Percentiles rank a stretch among this genome's conserved stretches.
phyloP scores from a whole-genome alignment of 1,284 basidiomycete species.

The Malassezia japonica region DNA sequence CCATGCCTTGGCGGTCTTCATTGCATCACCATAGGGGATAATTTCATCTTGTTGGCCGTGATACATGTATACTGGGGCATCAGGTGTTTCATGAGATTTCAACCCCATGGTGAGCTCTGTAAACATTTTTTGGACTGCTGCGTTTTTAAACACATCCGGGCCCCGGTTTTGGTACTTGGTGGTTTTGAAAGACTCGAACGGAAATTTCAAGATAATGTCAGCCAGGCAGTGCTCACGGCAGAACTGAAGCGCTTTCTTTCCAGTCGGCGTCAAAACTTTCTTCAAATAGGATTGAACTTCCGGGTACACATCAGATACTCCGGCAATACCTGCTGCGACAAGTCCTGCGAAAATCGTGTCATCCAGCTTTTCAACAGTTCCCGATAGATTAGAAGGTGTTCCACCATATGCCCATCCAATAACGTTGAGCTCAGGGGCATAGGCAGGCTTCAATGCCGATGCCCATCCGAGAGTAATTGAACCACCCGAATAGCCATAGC shows the following conservation, averaged over 20 bases:
- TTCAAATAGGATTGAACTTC: no score
- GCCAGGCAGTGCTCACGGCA: background rate
- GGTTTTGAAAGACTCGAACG: background rate
- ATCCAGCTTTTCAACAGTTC: no score
- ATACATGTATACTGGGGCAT: background rate
- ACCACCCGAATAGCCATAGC: conserved; percentile 40
- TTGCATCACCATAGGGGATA: background rate
- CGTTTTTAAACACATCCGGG: background rate
- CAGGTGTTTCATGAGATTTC: background rate
- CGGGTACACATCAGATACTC: no score
- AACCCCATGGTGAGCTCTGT: background rate
- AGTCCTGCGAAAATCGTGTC: no score
- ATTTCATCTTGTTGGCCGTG: background rate
- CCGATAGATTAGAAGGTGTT: background rate
- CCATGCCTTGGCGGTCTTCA: background rate
- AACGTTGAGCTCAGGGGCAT: conserved; percentile 25
- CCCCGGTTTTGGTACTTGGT: background rate
- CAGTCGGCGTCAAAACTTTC: background rate
- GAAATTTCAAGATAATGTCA: background rate
- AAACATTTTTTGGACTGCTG: background rate
- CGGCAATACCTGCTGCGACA: no score
- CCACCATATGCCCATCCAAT: conserved; percentile 3
- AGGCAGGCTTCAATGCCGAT: conserved; percentile 20
- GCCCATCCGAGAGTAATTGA: conserved; percentile 35
- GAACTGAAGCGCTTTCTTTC: background rate